Evolutionary conservation across 2,329 filamentous ascomycete genomes (phyloP), one percentile per base, ranked within the genome.

Genomic region (Fusarium aywerte): DNA sequence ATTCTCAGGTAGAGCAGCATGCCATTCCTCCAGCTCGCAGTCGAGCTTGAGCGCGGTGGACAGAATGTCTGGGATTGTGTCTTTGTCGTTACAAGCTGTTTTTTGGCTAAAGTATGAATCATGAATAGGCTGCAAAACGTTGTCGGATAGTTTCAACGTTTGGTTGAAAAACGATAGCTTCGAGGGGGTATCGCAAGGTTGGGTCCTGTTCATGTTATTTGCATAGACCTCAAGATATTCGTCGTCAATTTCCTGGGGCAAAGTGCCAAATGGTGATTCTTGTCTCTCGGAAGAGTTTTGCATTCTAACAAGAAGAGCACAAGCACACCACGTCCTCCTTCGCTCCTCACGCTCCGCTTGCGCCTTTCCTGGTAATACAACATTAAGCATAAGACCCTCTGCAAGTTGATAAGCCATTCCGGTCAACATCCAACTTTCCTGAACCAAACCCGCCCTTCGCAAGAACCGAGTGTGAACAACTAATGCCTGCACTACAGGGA

Each of bases 251-350:
- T 73, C 72, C 13, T 62, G 62, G 0, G 72, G 70, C 1, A 72
- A 18, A 2, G 29, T 45, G 43, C 67, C 72, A 52, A 73, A 68
- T 23, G 11, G 20, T 8, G 50, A 48, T 3, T 33, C 51, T 21
- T 52, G 61, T 21, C 60, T 63, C 18, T 62, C 63, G 11, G 60
- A 43, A 13, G 62, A 56, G 10, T 54, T 67, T 56, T 73, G 71
- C 47, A 71, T 67, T 16, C 70, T 66, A 7, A 72, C 39, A 40
- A 71, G 53, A 4, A 73, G 38, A 10, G 63, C 63, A 27, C 68
- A 74, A 45, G 70, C 61, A 44, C 72, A 74, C 72, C 72, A 74
- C 3, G 67, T 72, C 60, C 72, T 73, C 27, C 65, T 60, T 4
- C 67, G 48, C 50, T 74, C 72, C 36, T 74, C 72, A 0, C 51